Evolutionary conservation across 176 grass and related monocot species (phyloP), one percentile per base, ranked within the genome.

Genomic region (Carex parvula): DNA sequence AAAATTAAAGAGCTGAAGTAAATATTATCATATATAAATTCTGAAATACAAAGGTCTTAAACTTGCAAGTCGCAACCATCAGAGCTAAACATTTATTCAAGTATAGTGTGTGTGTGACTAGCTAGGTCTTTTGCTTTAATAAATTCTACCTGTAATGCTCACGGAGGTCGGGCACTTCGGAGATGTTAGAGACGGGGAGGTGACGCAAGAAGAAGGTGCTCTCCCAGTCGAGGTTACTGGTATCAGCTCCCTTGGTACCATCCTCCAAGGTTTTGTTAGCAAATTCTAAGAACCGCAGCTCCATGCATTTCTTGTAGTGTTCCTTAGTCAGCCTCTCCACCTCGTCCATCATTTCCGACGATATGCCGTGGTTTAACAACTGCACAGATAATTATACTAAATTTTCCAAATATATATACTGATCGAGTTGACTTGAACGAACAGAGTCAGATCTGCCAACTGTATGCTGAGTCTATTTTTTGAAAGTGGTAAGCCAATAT

Each of bases 311-410:
- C 88, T 83, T 85, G 84, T 99, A 95, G 88, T 99, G 93, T 57
- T 37, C 93, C 87, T 95, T 99, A 74, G 93, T 95, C 88, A 95
- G 58, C 85, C 1, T 85, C 91, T 95, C 96, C 32, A 95, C 91
- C 88, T 95, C 87, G 58, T 99, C 95, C 95, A 93, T 90, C 83
- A 90, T 71, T 85, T 95, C 96, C 20, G 70, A 60, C 3, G 93
- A 75, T 82, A 99, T 93, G 14, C 96, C 96, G 52, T 99, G 93
- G 81, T 92, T 93, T 20, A 94, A 82, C 3, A 92, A 60, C 96
- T 99, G 80, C 63, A 9, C 16, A 87, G n/a, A 57, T 2, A 59
- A 59, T 61, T 39, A 61, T 39, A 17, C 11, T 11, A 64, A 18
- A 68, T 65, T 67, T 52, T n/a, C 15, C 10, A 50, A 50, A 50